These are phyloP conservation scores for Colletotrichum tropicicola DNA, from an alignment of 2,329 filamentous ascomycete genomes.

Conservation along the genomic window DNA sequence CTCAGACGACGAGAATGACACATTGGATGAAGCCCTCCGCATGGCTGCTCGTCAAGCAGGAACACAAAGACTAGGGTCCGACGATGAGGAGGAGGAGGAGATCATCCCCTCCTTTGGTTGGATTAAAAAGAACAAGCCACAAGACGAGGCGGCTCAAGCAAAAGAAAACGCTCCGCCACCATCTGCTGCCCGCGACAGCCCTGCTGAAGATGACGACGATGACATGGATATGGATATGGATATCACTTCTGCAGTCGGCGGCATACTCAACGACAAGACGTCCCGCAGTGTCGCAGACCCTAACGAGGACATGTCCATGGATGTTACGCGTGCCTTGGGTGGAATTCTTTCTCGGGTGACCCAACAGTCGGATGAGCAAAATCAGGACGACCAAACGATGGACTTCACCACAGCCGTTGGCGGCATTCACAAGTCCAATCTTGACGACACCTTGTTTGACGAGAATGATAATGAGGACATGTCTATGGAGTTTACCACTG, in stretches of 20 bases:
- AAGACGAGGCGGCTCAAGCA: constrained; percentile 46
- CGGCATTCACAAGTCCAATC: constrained; percentile 60
- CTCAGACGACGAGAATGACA: constrained; percentile 66
- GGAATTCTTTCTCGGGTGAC: constrained; percentile 70
- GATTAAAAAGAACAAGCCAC: constrained; percentile 62
- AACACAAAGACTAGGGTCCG: constrained; percentile 71
- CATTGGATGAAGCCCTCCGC: constrained; percentile 80
- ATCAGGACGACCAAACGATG: constrained; percentile 76
- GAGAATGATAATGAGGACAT: constrained; percentile 69
- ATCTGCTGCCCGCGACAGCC: background rate
- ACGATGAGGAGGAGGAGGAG: constrained; percentile 63
- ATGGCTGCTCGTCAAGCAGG: constrained; percentile 80
- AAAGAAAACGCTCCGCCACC: constrained; percentile 53
- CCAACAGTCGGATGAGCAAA: background rate
- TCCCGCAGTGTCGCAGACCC: constrained; percentile 53
- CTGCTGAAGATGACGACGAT: constrained; percentile 38
- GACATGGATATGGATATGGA: constrained; percentile 64
- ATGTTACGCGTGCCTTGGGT: constrained; percentile 86
- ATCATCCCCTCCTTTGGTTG: constrained; percentile 81
- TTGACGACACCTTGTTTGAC: constrained; percentile 38
- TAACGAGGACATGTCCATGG: constrained; percentile 87
- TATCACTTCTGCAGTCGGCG: constrained; percentile 63
- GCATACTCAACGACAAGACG: constrained; percentile 53
- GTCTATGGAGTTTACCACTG: constrained; percentile 81
- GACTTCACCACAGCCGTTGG: constrained; percentile 85